Conservation (phyloP, 306 rosid genomes). For the Vigna reflexopilosa region DNA sequence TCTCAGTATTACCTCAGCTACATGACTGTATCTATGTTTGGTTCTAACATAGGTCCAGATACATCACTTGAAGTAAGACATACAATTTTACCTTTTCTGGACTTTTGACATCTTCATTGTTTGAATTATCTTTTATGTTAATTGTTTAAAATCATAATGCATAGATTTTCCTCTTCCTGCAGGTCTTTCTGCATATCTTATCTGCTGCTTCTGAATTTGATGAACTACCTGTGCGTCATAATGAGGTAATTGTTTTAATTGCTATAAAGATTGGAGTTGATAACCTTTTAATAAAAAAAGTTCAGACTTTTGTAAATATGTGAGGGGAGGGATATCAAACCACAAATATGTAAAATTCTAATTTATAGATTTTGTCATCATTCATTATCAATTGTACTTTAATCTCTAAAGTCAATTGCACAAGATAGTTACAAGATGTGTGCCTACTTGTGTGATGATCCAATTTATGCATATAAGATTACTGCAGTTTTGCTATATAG, state of each 20-base stretch:
- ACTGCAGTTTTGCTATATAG: neutral
- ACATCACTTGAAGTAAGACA: conserved; percentile 88
- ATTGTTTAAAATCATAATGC: conserved; percentile 19
- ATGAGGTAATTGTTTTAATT: conserved; percentile 65
- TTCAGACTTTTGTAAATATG: neutral
- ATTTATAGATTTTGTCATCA: neutral
- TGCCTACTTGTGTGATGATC: neutral
- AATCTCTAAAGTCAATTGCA: neutral
- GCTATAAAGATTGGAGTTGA: neutral
- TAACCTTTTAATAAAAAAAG: neutral
- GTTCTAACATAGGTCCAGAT: conserved; percentile 89
- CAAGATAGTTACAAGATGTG: neutral
- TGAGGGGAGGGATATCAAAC: neutral
- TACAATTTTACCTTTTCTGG: conserved; percentile 22
- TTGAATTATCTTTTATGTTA: conserved; percentile 22
- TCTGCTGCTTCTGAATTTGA: conserved; percentile 93
- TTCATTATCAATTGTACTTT: neutral
- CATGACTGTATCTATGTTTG: conserved; percentile 92
- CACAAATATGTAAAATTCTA: conserved; percentile 5
- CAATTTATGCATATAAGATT: neutral
- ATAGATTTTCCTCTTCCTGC: conserved; percentile 10
- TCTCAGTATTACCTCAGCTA: conserved; percentile 96
- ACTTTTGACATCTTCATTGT: conserved; percentile 9
- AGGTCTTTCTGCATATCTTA: conserved; percentile 90
- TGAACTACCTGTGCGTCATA: conserved; percentile 97